Evolutionary conservation across 306 rosid genomes (phyloP).

Genomic region (Spatholobus suberectus): DNA sequence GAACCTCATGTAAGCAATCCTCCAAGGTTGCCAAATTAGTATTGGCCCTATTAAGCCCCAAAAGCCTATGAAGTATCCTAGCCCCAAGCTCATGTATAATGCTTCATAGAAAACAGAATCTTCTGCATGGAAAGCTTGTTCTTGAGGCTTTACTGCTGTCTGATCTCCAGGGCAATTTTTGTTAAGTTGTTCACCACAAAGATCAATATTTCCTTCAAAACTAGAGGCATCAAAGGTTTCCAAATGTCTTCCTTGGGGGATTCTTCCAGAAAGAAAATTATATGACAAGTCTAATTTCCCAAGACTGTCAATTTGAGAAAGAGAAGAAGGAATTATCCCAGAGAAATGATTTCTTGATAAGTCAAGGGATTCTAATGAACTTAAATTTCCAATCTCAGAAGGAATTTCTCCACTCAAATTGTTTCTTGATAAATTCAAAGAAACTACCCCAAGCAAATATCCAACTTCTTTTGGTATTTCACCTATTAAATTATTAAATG

Average conservation of each 20-base stretch:
- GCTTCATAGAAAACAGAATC: slow-evolving; percentile 5
- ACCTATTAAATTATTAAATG: not conserved
- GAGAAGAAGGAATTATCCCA: not conserved
- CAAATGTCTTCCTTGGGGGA: not conserved
- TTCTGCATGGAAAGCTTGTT: not conserved
- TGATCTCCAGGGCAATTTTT: not conserved
- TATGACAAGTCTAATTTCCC: not conserved
- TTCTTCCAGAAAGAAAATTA: not conserved
- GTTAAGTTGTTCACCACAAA: slow-evolving; percentile 22
- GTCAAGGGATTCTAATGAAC: not conserved
- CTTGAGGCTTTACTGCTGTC: not conserved
- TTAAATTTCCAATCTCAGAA: not conserved
- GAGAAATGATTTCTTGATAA: not conserved
- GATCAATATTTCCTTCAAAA: slow-evolving; percentile 21
- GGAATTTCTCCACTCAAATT: slow-evolving; percentile 11
- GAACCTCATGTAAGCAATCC: not conserved
- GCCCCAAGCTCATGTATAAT: slow-evolving; percentile 20
- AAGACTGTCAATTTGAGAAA: not conserved
- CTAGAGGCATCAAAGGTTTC: not conserved
- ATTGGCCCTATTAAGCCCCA: slow-evolving; percentile 7
- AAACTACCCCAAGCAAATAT: not conserved
- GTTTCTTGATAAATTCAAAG: slow-evolving; percentile 11
- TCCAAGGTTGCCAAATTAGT: slow-evolving; percentile 10
- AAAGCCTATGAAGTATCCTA: slow-evolving; percentile 5
- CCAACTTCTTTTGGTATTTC: not conserved